phyloP scores from a whole-genome alignment of 371 early-diverging fungal genomes.

The Lichtheimia hyalospora region DNA sequence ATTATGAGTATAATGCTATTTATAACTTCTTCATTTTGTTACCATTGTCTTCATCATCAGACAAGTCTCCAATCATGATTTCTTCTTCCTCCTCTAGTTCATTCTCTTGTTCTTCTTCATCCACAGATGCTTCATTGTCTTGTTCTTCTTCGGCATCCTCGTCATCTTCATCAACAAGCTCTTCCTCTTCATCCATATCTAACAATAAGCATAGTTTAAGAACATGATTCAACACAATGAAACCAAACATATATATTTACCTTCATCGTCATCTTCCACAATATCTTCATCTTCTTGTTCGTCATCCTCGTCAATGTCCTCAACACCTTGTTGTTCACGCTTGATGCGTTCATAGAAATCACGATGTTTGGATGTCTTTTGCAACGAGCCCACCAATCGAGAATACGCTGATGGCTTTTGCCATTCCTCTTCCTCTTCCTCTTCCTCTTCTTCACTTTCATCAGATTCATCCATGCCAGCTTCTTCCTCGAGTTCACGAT shows the following conservation, averaged over 20 bases:
- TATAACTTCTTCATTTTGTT: slow-evolving; percentile 7
- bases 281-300: slow-evolving; percentile 17
- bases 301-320: slow-evolving; percentile 17
- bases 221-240: slow-evolving; percentile 5
- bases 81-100: slow-evolving; percentile 33
- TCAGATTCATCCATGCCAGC: slow-evolving; percentile 35
- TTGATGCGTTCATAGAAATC: slow-evolving; percentile 42
- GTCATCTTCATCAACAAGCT: slow-evolving; percentile 40
- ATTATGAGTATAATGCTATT: slow-evolving; percentile 1
- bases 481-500: slow-evolving; percentile 48
- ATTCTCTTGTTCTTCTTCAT: slow-evolving; percentile 14
- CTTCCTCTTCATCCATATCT: slow-evolving; percentile 25
- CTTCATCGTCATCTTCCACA: slow-evolving; percentile 7
- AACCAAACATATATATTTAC: slow-evolving; percentile 7
- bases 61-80: slow-evolving; percentile 22
- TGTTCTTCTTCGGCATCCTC: slow-evolving; percentile 30
- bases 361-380: slow-evolving; percentile 47
- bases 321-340: slow-evolving; percentile 44
- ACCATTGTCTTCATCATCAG: slow-evolving; percentile 38
- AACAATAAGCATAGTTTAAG: too few species aligned
- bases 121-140: slow-evolving; percentile 14
- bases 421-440: slow-evolving; percentile 39
- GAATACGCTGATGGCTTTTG: slow-evolving; percentile 52
- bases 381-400: slow-evolving; percentile 37
- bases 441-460: slow-evolving; percentile 21